These are phyloP conservation scores for Aegilops speltoides DNA, from an alignment of 176 grass and related monocot genomes.

Conservation along the genomic window DNA sequence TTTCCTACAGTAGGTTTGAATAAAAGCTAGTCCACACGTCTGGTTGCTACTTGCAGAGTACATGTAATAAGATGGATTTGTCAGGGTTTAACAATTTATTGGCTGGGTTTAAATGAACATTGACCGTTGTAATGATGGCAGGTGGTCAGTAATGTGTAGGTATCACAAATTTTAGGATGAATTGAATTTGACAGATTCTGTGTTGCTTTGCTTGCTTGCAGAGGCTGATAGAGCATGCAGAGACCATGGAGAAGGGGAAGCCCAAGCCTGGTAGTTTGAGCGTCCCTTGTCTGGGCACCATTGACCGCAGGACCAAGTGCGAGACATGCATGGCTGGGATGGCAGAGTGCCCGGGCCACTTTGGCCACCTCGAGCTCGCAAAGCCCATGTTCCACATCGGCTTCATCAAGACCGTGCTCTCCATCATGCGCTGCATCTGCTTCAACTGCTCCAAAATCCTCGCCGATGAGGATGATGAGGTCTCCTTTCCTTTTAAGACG, in stretches of 20 bases:
- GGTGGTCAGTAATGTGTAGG: not conserved
- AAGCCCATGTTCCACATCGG: too few relatives aligned
- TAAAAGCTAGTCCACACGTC: too few relatives aligned
- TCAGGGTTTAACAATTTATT: not conserved
- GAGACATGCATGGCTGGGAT: too few relatives aligned
- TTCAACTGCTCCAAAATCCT: too few relatives aligned
- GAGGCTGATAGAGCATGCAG: constrained; percentile 86
- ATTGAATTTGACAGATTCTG: not conserved
- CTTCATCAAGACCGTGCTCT: too few relatives aligned
- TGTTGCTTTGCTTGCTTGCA: constrained; percentile 30
- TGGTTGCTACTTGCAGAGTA: not conserved
- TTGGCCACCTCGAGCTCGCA: too few relatives aligned
- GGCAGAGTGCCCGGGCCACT: too few relatives aligned
- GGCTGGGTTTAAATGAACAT: not conserved
- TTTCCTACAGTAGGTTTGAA: not conserved
- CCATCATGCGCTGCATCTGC: too few relatives aligned
- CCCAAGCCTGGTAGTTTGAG: constrained; percentile 78
- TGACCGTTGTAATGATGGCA: not conserved
- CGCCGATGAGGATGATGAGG: too few relatives aligned
- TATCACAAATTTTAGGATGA: not conserved
- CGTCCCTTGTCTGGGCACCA: constrained; percentile 83
- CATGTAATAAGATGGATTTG: not conserved
- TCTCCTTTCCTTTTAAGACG: too few relatives aligned
- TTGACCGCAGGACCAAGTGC: constrained; percentile 39
- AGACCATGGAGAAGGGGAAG: constrained; percentile 96